Base-by-base conservation (phyloP, 495 filamentous ascomycete species). In the Talaromyces stipitatus region DNA sequence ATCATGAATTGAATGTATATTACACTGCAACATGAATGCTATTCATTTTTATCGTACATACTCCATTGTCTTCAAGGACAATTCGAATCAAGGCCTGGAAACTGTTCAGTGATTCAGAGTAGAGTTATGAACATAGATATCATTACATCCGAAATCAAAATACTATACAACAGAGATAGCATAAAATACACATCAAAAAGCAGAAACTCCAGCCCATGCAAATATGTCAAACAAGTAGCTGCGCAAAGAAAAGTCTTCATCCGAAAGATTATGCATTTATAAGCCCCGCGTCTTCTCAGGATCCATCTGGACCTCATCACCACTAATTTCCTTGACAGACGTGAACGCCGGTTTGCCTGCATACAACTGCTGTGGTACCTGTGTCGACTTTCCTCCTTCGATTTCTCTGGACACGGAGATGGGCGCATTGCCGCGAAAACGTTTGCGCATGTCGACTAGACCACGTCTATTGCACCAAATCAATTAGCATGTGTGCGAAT, bases 361-460 rank as follows among this genome's bases (percentile, higher is more conserved):
- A 70, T 97, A 97, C 50, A 97, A 67, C 68, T 92, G 88, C 56
- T 62, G 67, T 28, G 55, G 62, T 24, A 26, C 53, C 59, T 26
- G 47, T 65, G 58, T 48, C 72, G 69, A 20, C 73, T 66, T 43
- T 29, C 80, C 82, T 33, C 75, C 77, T 48, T 88, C 78, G 20
- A 79, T 56, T 63, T 91, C 84, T 59, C 83, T 75, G 48, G 75
- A 72, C 26, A 88, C 79, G 24, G 82, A 78, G 60, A 96, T 79
- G 45, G 94, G 91, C 61, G 88, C 81, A 73, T 98, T 97, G n/a
- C 94, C 95, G 43, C 95, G 82, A 75, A 98, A 97, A 22, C 95
- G 86, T 72, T 98, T 98, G 66, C 95, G 87, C 95, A 98, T 98
- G 73, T 98, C 94, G 65, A 97, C 83, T 85, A 95, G 83, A 51